Conservation (phyloP, 176 grass and related monocot species). For the Canna indica region DNA sequence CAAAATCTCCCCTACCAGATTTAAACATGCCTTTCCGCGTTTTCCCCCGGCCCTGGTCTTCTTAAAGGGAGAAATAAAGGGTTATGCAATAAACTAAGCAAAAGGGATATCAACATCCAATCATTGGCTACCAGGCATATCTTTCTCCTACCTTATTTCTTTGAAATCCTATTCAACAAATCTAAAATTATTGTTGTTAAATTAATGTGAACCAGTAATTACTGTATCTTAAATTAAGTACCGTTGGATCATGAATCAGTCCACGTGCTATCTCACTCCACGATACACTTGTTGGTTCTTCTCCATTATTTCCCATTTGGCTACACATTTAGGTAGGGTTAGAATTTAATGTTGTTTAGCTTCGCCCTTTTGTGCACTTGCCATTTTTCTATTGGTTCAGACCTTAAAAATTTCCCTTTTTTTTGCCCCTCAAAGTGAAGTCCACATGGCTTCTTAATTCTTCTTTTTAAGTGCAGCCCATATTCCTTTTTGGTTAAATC, state of each 20-base stretch:
- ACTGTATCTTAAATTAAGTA: not conserved
- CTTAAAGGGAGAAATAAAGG: not conserved
- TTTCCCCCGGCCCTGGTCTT: not conserved
- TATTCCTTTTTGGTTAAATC: not conserved
- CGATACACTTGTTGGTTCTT: not conserved
- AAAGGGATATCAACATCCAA: slow-evolving; percentile 1
- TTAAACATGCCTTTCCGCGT: too few relatives aligned
- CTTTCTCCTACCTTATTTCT: not conserved
- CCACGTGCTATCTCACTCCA: not conserved
- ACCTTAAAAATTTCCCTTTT: slow-evolving; percentile 1
- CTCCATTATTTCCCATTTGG: not conserved
- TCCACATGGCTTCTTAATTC: not conserved
- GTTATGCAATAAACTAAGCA: not conserved
- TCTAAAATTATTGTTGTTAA: not conserved
- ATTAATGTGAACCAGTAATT: not conserved
- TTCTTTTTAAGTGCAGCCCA: not conserved
- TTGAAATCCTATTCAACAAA: not conserved
- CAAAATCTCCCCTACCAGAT: too few relatives aligned
- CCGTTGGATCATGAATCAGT: not conserved
- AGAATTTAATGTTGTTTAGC: not conserved
- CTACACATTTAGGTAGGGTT: not conserved
- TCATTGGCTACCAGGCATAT: not conserved
- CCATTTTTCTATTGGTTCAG: not conserved
- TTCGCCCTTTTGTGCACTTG: not conserved
- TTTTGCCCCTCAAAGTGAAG: not conserved